Base-by-base conservation (phyloP, 495 filamentous ascomycete genomes). In the Penicillium angulare region DNA sequence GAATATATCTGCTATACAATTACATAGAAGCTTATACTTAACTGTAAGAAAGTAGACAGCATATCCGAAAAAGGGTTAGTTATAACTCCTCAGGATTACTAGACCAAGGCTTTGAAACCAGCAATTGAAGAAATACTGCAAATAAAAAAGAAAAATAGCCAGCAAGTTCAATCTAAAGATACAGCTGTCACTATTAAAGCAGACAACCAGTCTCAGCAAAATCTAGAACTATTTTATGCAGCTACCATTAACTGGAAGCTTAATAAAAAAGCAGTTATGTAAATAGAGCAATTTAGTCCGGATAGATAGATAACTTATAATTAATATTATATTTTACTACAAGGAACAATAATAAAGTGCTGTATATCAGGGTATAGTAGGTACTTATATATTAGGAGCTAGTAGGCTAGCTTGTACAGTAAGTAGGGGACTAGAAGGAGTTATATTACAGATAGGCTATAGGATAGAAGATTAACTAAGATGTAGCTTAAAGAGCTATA, bases 271-370 rank as follows among this genome's bases (percentile, higher is more conserved):
- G 42, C 53, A 56, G 36, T 35, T 56, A 43, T 38, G 35, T 43
- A 47, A 47, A 47, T 56, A 22, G 53, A 52, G 48, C 32, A 52
- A 52, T 26, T 39, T 56, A 16, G 15, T 56, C 43, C 43, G 47
- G 31, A 47, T 56, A 5, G 36, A 48, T 20, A 56, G 48, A 24
- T 47, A 41, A 38, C 26, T 51, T 43, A 52, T 33, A 2, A 43
- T 54, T 18, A 32, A 20, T 0, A 52, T 52, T 47, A 38, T 27
- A 21, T 56, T 56, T 13, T 47, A 43, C 36, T 56, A 56, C 32
- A n/a, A 39, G 49, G 36, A 5, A 22, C 3, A 40, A 43, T 36
- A 48, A 55, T 45, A 33, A 34, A 31, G 15, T 15, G 15, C 16
- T n/a, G n/a, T n/a, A n/a, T n/a, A n/a, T n/a, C n/a, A n/a, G n/a